Conservation (phyloP, 1,284 basidiomycete species). For the Heterobasidion annosum region DNA sequence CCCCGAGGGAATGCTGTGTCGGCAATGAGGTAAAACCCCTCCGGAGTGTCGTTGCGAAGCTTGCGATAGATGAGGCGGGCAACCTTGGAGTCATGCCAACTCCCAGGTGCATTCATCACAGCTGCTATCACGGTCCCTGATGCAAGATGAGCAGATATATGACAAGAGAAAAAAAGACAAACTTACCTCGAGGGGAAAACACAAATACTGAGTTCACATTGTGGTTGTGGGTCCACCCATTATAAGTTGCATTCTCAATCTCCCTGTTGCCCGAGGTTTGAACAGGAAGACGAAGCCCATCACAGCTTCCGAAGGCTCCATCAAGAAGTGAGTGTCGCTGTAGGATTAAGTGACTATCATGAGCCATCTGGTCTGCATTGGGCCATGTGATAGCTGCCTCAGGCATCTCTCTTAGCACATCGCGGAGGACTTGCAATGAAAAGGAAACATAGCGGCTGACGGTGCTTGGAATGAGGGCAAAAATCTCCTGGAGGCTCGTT, state of each 20-base stretch:
- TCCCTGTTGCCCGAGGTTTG: slow-evolving; percentile 21
- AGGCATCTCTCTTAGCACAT: slow-evolving; percentile 1
- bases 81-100: slow-evolving; percentile 38
- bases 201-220: slow-evolving; percentile 22
- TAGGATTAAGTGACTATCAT: too few species aligned
- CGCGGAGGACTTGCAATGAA: slow-evolving; percentile 17
- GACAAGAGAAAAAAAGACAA: too few species aligned
- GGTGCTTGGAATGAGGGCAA: slow-evolving; percentile 20
- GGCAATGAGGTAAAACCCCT: slow-evolving; percentile 30
- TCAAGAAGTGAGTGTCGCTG: too few species aligned
- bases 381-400: too few species aligned
- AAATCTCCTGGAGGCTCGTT: slow-evolving; percentile 27
- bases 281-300: too few species aligned
- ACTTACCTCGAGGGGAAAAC: slow-evolving; percentile 24
- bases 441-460: slow-evolving; percentile 26
- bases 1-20: slow-evolving; percentile 36
- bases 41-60: slow-evolving; percentile 21
- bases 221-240: slow-evolving; percentile 37
- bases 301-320: too few species aligned
- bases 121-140: neutral
- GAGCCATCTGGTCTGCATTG: too few species aligned
- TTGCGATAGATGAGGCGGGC: slow-evolving; percentile 28
- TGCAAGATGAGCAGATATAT: slow-evolving; percentile 18
- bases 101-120: slow-evolving; percentile 32
- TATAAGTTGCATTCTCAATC: slow-evolving; percentile 40